Base-by-base conservation (phyloP, 257 asterid genomes). In the Solanum okadae region DNA sequence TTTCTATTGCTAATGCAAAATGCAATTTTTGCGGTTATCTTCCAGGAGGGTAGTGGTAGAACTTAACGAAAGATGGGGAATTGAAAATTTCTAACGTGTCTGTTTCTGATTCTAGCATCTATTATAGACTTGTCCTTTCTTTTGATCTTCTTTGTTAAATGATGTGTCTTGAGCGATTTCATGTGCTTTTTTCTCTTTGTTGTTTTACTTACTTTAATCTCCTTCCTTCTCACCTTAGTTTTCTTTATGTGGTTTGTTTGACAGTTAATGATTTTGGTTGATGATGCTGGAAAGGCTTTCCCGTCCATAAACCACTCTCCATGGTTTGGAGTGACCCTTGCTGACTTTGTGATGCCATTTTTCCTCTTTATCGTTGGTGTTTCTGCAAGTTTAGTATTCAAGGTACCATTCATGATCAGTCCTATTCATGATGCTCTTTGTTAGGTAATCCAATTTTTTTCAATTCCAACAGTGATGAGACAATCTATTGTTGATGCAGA, bases 261-360 rank as follows among this genome's bases (percentile, higher is more conserved):
- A 25, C 89, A 96, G 99, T 93, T 96, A 89, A 96, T 96, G 99
- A 94, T 96, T 89, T 92, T 96, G 92, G 99, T 95, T 88, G 99
- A 96, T 86, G 99, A 96, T 92, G 97, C 98, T 88, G 99, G 99
- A 86, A 93, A 92, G 91, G 96, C 97, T 73, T 95, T 95, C 91
- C 98, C 99, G 18, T 88, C 95, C 25, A 96, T 96, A 89, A 94
- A 94, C 88, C 99, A 96, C 88, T 92, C 99, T 65, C 99, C 99
- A 34, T 96, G 99, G 99, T 93, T 95, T 59, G 99, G 99, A 38
- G 95, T 95, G 86, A 96, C 98, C 35, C 95, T 95, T 73, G 99
- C 99, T 0, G 99, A 96, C 90, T 96, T 96, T 83, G 99, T 96
- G 83, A 96, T 96, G 99, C 99, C 99, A 16, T 95, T 95, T 93